Percentiles rank a stretch among this genome's conserved stretches.
Evolutionary conservation across 108 stramenopile species (phyloP).

Genomic region (Aurantiochytrium sp.): DNA sequence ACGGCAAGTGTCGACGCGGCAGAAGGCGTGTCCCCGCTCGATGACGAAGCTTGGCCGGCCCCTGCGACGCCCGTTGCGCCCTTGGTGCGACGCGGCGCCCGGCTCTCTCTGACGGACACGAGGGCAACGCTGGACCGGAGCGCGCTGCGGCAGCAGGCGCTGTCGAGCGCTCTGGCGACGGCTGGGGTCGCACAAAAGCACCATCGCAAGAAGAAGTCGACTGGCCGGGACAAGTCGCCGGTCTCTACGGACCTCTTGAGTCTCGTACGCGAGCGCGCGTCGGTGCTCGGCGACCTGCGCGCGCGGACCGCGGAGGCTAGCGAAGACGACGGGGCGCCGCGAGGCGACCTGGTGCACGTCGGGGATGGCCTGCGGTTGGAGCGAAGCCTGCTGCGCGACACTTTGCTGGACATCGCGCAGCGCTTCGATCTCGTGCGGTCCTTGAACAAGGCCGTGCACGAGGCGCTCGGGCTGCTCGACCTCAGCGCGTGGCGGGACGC

Average conservation of each 20-base stretch:
- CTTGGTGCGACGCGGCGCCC: background rate
- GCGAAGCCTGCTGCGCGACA: background rate
- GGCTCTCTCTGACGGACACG: background rate
- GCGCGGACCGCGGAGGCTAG: too few relatives aligned
- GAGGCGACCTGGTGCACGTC: background rate
- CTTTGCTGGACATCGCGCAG: background rate
- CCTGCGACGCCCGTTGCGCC: background rate
- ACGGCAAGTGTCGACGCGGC: background rate
- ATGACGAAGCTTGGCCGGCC: background rate
- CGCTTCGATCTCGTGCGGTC: background rate
- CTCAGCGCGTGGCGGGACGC: slow-evolving; percentile 1
- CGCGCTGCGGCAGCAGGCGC: too few relatives aligned
- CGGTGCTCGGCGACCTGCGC: background rate
- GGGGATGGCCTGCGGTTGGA: background rate
- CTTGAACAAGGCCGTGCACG: background rate
- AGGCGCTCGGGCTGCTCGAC: background rate
- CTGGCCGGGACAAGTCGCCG: background rate
- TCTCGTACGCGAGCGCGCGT: background rate
- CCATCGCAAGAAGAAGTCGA: background rate
- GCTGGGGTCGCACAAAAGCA: too few relatives aligned
- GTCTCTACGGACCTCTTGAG: background rate
- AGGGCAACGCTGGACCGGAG: too few relatives aligned
- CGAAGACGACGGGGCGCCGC: too few relatives aligned
- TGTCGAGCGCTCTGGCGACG: too few relatives aligned
- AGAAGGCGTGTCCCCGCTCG: background rate